Percentiles rank a stretch among this genome's conserved stretches.
phyloP scores from a whole-genome alignment of 2,329 filamentous ascomycete genomes.

The Colletotrichum orbiculare region DNA sequence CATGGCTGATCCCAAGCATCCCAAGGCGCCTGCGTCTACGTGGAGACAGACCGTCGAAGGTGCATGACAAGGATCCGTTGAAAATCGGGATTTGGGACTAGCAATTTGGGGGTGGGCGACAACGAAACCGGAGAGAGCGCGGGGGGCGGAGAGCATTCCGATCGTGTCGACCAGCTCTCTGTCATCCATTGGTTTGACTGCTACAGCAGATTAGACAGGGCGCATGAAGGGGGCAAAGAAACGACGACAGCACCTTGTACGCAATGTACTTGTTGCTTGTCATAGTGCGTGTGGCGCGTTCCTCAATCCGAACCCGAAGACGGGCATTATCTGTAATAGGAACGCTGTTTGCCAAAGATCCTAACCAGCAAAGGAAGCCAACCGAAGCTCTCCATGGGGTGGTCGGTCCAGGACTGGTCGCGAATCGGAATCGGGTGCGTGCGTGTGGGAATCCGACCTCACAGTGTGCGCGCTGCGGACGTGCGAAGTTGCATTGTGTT shows the following conservation, averaged over 20 bases:
- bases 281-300: constrained; percentile 14
- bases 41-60: too few species aligned
- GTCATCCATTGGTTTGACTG: too few species aligned
- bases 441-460: constrained; percentile 33
- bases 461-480: constrained; percentile 35
- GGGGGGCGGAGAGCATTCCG: constrained; percentile 14
- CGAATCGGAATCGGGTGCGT: neutral
- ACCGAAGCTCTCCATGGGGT: constrained; percentile 33
- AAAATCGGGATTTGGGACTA: neutral
- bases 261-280: too few species aligned
- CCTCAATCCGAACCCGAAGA: neutral
- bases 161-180: constrained; percentile 4
- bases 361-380: constrained; percentile 24
- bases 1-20: neutral
- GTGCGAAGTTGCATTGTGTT: constrained; percentile 30
- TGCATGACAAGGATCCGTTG: constrained; percentile 16
- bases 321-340: constrained; percentile 27
- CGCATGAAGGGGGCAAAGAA: too few species aligned
- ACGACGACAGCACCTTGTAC: too few species aligned
- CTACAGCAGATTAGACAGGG: too few species aligned
- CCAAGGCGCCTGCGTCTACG: too few species aligned
- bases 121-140: constrained; percentile 15
- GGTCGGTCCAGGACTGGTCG: neutral
- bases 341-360: constrained; percentile 26
- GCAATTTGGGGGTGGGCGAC: neutral